These are phyloP conservation scores for Verticillium alfalfae DNA, from an alignment of 2,329 filamentous ascomycete species.

Conservation along the genomic window DNA sequence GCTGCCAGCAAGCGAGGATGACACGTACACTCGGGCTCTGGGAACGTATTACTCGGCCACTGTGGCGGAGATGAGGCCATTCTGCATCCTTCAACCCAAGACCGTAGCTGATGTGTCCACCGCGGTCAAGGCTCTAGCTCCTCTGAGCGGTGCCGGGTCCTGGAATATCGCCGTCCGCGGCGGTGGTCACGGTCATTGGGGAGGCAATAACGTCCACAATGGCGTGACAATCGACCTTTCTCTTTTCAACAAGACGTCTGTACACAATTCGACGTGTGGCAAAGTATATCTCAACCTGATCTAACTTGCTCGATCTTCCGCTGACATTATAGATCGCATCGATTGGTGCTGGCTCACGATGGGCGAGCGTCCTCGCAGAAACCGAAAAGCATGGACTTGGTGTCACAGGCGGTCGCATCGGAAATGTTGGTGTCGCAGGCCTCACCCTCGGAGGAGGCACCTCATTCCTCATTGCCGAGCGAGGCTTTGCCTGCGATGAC, in stretches of 20 bases:
- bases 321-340: slow-evolving; percentile 10
- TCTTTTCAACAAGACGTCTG: slow-evolving; percentile 11
- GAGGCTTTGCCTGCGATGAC: slow-evolving; percentile 36
- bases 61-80: slow-evolving; percentile 1
- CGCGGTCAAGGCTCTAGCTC: background rate
- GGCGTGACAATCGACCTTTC: slow-evolving; percentile 40
- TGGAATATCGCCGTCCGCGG: slow-evolving; percentile 41
- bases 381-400: slow-evolving; percentile 12
- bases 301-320: slow-evolving; percentile 6
- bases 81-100: slow-evolving; percentile 5
- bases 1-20: background rate
- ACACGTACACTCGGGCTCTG: slow-evolving; percentile 1
- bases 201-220: slow-evolving; percentile 33
- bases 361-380: slow-evolving; percentile 14
- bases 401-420: slow-evolving; percentile 17
- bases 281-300: slow-evolving; percentile 24
- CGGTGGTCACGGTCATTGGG: slow-evolving; percentile 40
- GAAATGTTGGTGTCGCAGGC: slow-evolving; percentile 17
- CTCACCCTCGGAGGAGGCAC: slow-evolving; percentile 23
- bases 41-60: slow-evolving; percentile 2
- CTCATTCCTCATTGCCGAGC: slow-evolving; percentile 13
- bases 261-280: slow-evolving; percentile 2
- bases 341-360: slow-evolving; percentile 22
- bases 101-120: background rate
- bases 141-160: slow-evolving; percentile 14